Conservation (phyloP, 352 stramenopile species). For the Saprolegnia diclina region DNA sequence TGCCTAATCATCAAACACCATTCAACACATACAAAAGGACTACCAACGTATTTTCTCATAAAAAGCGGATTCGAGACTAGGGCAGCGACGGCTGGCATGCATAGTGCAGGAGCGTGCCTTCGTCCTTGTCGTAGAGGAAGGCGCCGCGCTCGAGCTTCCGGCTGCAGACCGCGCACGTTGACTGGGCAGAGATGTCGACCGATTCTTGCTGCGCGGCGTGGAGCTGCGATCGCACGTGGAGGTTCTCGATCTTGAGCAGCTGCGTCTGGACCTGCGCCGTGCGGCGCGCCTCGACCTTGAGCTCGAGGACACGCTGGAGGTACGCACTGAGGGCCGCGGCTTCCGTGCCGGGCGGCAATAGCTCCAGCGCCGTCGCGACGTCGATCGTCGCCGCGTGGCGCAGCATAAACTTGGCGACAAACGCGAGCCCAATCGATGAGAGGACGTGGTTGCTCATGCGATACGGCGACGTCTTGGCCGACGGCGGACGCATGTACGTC, state of each 20-base stretch:
- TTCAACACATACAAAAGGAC: not conserved
- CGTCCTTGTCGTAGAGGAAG: constrained; percentile 55
- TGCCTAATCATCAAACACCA: constrained; percentile 32
- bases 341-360: constrained; percentile 56
- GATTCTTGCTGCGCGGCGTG: constrained; percentile 57
- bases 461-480: not conserved
- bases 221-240: constrained; percentile 63
- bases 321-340: constrained; percentile 48
- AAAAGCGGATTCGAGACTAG: not conserved
- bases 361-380: constrained; percentile 62
- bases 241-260: constrained; percentile 85
- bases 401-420: constrained; percentile 61
- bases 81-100: constrained; percentile 47
- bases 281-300: constrained; percentile 62
- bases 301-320: constrained; percentile 68
- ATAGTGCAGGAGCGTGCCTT: constrained; percentile 61
- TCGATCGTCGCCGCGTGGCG: constrained; percentile 79
- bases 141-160: constrained; percentile 64
- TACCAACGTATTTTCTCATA: not conserved
- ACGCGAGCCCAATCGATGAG: constrained; percentile 44
- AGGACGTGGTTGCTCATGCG: constrained; percentile 22
- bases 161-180: constrained; percentile 61
- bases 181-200: constrained; percentile 69
- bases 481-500: constrained; percentile 56
- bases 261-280: constrained; percentile 83